These are phyloP conservation scores for Venturia pyrina DNA, from an alignment of 2,329 filamentous ascomycete species.

Conservation along the genomic window DNA sequence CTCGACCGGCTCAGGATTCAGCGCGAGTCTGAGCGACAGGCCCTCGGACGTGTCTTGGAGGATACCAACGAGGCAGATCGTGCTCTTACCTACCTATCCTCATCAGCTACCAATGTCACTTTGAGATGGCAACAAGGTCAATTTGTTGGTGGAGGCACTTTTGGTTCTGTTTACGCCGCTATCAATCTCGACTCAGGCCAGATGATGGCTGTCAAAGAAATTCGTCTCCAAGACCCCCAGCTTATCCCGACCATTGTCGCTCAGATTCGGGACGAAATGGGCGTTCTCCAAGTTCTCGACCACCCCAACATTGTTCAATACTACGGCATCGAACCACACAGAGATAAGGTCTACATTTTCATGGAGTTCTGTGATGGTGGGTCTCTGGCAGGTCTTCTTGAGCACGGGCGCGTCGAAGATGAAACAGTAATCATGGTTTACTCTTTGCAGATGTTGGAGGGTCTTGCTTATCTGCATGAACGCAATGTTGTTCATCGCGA, in stretches of 20 bases:
- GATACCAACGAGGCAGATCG: conserved; percentile 93
- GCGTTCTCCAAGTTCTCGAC: conserved; percentile 85
- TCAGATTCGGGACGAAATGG: conserved; percentile 96
- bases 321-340: conserved; percentile 94
- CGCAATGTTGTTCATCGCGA: conserved; percentile 89
- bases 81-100: conserved; percentile 85
- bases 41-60: conserved; percentile 82
- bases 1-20: conserved; percentile 72
- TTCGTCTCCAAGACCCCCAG: conserved; percentile 91
- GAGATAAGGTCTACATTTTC: conserved; percentile 99
- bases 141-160: conserved; percentile 92
- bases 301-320: conserved; percentile 98
- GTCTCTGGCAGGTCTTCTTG: conserved; percentile 77
- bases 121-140: conserved; percentile 98
- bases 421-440: conserved; percentile 98
- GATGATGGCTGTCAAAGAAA: conserved; percentile 98
- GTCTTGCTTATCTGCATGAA: conserved; percentile 86
- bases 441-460: conserved; percentile 85
- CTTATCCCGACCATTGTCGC: conserved; percentile 87
- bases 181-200: conserved; percentile 96
- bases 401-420: conserved; percentile 95
- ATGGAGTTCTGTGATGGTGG: conserved; percentile 99
- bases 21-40: conserved; percentile 74
- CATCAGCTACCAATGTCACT: conserved; percentile 87
- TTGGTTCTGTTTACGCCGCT: conserved; percentile 92